Conservation (phyloP, 352 stramenopile species). For the Phytophthora sojae region DNA sequence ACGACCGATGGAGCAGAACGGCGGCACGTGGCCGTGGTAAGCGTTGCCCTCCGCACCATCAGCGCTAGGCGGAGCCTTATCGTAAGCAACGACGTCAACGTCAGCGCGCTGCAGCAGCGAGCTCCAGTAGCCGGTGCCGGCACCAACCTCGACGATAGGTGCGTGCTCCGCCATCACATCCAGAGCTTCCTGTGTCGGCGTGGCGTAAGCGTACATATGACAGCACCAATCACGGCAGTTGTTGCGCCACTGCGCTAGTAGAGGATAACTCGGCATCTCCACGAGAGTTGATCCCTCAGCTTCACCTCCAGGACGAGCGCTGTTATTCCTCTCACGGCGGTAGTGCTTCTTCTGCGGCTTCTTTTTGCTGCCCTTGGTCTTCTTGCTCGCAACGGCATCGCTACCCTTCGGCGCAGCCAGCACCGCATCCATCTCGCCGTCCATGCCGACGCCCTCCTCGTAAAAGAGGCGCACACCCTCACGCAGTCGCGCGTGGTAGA, state of each 20-base stretch:
- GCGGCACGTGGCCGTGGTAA: constrained; percentile 72
- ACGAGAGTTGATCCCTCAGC: constrained; percentile 26
- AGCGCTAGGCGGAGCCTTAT: constrained; percentile 54
- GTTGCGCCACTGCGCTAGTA: constrained; percentile 79
- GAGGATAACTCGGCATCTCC: constrained; percentile 69
- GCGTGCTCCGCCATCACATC: constrained; percentile 55
- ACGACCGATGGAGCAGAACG: constrained; percentile 65
- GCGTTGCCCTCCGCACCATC: constrained; percentile 50
- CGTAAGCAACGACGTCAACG: constrained; percentile 82
- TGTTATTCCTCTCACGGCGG: constrained; percentile 48
- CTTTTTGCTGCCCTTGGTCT: constrained; percentile 57
- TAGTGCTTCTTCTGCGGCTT: constrained; percentile 75
- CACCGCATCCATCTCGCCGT: constrained; percentile 82
- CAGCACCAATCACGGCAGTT: constrained; percentile 83
- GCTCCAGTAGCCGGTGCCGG: constrained; percentile 92
- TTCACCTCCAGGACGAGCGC: constrained; percentile 5
- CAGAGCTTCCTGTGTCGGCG: constrained; percentile 64
- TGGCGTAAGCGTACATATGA: constrained; percentile 79
- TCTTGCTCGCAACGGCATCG: constrained; percentile 23
- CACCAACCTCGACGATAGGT: constrained; percentile 89
- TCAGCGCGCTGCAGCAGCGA: constrained; percentile 66
- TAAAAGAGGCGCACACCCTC: constrained; percentile 84
- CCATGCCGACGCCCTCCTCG: constrained; percentile 77
- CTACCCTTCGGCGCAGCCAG: constrained; percentile 45
- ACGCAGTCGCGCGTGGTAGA: constrained; percentile 67